Evolutionary conservation across 345 rosid species (phyloP), one percentile per base, ranked within the genome.

Genomic region (Eucalyptus sideroxylon): DNA sequence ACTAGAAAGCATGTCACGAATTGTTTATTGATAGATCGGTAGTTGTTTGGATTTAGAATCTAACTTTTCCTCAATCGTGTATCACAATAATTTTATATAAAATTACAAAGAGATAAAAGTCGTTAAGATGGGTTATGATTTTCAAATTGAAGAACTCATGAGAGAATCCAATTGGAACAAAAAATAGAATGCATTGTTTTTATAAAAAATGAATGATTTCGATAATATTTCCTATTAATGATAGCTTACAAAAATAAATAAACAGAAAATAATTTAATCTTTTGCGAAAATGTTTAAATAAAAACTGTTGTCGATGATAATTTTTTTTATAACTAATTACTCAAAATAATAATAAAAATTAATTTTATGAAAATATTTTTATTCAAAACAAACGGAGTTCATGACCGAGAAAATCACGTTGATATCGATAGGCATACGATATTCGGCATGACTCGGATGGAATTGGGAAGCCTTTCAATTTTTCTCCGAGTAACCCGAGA

Each of bases 1-100:
- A 10, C 12, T 37, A 3, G 3, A 65, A 0, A 24, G 69, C 31
- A 0, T 27, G 4, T 60, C 2, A 27, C 0, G 24, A 19, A 72
- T 19, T 21, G 82, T 19, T 19, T 6, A 72, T 37, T 10, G 7
- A 69, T 8, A 17, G 40, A 69, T 69, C 3, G 0, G 4, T 72
- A 37, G 27, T 1, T 3, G 24, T 37, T 72, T 19, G 83, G 13
- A 19, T 21, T 19, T 31, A 34, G 27, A 72, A 72, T 23, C 23
- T 16, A 9, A 9, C 7, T 10, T 21, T 37, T 2, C 2, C 1
- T 72, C 12, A 24, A 69, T 65, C 0, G 6, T 4, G 19, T n/a
- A n/a, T n/a, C 3, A 0, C 3, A 0, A n/a, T n/a, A 15, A 7
- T n/a, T 65, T n/a, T 27, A 60, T 60, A 27, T 11, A 3, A 27